These are phyloP conservation scores for Circinella minor DNA, from an alignment of 371 early-diverging fungal species.

Conservation along the genomic window DNA sequence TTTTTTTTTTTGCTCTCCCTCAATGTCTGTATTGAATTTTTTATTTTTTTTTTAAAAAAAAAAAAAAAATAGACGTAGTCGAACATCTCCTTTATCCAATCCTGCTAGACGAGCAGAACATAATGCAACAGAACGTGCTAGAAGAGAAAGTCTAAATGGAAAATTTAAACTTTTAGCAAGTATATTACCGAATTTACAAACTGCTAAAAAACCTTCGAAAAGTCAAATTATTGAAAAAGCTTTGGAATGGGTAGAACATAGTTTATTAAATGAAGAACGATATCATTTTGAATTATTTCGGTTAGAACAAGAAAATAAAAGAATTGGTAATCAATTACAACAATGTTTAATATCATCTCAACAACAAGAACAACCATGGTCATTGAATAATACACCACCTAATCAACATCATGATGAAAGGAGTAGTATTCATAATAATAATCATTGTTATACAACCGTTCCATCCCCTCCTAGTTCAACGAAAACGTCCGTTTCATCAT, in stretches of 20 bases:
- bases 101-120: slow-evolving; percentile 63
- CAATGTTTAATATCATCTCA: slow-evolving; percentile 2
- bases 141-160: slow-evolving; percentile 69
- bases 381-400: background rate
- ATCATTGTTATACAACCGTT: background rate
- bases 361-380: slow-evolving; percentile 8
- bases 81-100: slow-evolving; percentile 2
- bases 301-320: slow-evolving; percentile 40
- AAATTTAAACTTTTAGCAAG: slow-evolving; percentile 71
- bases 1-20: no score
- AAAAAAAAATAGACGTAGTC: background rate
- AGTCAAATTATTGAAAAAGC: slow-evolving; percentile 71
- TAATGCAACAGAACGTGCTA: slow-evolving; percentile 77
- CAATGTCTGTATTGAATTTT: no score
- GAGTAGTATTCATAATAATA: background rate
- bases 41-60: no score
- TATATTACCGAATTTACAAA: slow-evolving; percentile 63
- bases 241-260: slow-evolving; percentile 55
- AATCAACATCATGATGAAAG: background rate
- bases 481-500: background rate
- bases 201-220: slow-evolving; percentile 70
- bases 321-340: slow-evolving; percentile 12
- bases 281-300: slow-evolving; percentile 33
- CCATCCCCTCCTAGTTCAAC: background rate
- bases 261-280: slow-evolving; percentile 31